A percentile compares a stretch with the other conserved stretches of the same genome.
phyloP scores from a whole-genome alignment of 2,329 filamentous ascomycete species.

The Trichoderma brevicompactum region DNA sequence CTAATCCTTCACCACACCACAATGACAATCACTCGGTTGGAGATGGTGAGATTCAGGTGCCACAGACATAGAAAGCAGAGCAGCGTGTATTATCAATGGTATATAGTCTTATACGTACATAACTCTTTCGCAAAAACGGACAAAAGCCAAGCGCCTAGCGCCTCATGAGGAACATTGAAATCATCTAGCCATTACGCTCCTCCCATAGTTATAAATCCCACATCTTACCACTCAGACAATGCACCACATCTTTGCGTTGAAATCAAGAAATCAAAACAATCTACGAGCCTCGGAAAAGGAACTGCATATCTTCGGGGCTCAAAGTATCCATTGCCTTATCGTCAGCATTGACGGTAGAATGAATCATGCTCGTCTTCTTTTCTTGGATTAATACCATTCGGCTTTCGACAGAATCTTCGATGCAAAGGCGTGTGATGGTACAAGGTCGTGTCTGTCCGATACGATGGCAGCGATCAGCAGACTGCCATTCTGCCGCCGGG shows the following conservation, averaged over 20 bases:
- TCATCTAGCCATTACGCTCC: background rate
- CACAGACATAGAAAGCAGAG: background rate
- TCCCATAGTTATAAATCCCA: no score
- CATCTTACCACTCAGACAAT: background rate
- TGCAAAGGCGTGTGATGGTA: conserved; percentile 90
- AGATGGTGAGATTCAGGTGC: no score
- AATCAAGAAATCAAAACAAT: background rate
- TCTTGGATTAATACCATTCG: conserved; percentile 95
- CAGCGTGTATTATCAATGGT: background rate
- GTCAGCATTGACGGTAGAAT: conserved; percentile 93
- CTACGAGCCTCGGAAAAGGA: conserved; percentile 79
- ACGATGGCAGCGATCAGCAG: conserved; percentile 88
- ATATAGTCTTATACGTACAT: background rate
- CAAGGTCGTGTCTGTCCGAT: conserved; percentile 95
- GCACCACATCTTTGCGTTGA: background rate
- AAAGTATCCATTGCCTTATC: conserved; percentile 88
- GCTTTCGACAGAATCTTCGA: conserved; percentile 95
- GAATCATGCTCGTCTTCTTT: conserved; percentile 98
- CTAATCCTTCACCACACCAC: background rate
- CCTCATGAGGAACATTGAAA: background rate
- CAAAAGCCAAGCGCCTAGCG: background rate
- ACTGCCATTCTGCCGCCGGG: conserved; percentile 99
- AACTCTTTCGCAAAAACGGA: background rate
- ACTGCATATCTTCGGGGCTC: conserved; percentile 90
- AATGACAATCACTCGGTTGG: no score